These are phyloP conservation scores for Ramaria sp. DNA, from an alignment of 768 basidiomycete species.

Conservation along the genomic window DNA sequence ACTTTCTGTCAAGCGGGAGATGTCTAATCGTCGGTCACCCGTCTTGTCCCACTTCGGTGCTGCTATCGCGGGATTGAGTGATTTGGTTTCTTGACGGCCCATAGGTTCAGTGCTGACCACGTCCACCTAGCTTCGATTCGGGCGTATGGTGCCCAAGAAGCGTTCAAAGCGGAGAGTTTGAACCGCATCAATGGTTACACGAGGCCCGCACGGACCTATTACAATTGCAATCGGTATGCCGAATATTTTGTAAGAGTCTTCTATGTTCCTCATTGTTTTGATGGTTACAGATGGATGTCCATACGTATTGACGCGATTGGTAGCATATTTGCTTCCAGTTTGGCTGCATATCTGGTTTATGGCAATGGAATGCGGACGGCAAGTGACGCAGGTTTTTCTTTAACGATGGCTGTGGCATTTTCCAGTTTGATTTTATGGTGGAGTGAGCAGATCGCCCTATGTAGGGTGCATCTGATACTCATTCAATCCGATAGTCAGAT, in stretches of 20 bases:
- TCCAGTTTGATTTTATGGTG: conserved; percentile 43
- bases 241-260: neutral
- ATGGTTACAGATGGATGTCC: conserved; percentile 30
- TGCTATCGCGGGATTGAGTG: conserved; percentile 46
- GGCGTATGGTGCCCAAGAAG: conserved; percentile 50
- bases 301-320: conserved; percentile 51
- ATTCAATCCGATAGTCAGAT: neutral
- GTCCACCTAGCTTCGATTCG: conserved; percentile 37
- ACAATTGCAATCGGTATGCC: conserved; percentile 39
- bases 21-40: conserved; percentile 39
- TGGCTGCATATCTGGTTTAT: conserved; percentile 42
- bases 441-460: conserved; percentile 7
- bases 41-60: conserved; percentile 43
- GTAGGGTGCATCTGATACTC: neutral
- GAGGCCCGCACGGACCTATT: conserved; percentile 35
- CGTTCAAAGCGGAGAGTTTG: conserved; percentile 34
- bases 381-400: conserved; percentile 27
- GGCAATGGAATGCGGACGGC: conserved; percentile 8
- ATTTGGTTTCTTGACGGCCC: neutral
- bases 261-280: neutral
- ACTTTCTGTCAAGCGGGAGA: conserved; percentile 44
- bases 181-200: conserved; percentile 45
- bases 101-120: neutral
- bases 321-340: conserved; percentile 38
- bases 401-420: conserved; percentile 44